Base-by-base conservation (phyloP, 2,329 filamentous ascomycete species). In the Cryphonectria nitschkei region DNA sequence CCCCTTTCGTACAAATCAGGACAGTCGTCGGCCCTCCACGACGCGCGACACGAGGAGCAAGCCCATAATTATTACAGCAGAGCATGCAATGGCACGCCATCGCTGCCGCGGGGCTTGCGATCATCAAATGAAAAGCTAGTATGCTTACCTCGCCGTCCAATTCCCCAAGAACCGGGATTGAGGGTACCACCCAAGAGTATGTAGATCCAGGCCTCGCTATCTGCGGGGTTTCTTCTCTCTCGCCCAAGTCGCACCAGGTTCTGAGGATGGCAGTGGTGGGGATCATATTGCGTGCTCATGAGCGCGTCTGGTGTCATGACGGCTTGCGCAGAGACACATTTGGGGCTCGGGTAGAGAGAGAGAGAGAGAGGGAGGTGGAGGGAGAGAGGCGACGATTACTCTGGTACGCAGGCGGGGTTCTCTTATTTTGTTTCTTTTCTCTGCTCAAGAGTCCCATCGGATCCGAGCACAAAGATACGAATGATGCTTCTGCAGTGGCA, bases 281-380 rank as follows among this genome's bases (percentile, higher is more conserved):
- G 37, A 63, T 50, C 54, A 67, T 6, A 71, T 72, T 62, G 71
- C 71, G 71, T 72, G 71, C 70, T 72, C 56, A 54, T 29, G 22
- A 63, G 56, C 62, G 71, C 66, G 58, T 67, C 66, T 71, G 69
- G 71, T 72, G 71, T 70, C 68, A 72, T 72, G 29, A 32, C 46
- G 46, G 29, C 13, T 32, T 19, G 16, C 19, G 26, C 54, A 34
- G 13, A 32, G 11, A 26, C 52, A 56, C 52, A 16, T 26, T 3
- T 43, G 13, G 41, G 14, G 41, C 41, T 43, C 41, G 41, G 41
- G 13, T 43, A 16, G 14, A 43, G 41, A 39, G 26, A 26, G 26
- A 26, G 26, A 26, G 26, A 26, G 26, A 26, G 26, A 26, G 26
- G 26, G 26, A n/a, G 41, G 13, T 43, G 6, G 14, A 43, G 41